Evolutionary conservation across 2,329 filamentous ascomycete genomes (phyloP).

Genomic region (Nothomitra cinnamomea): DNA sequence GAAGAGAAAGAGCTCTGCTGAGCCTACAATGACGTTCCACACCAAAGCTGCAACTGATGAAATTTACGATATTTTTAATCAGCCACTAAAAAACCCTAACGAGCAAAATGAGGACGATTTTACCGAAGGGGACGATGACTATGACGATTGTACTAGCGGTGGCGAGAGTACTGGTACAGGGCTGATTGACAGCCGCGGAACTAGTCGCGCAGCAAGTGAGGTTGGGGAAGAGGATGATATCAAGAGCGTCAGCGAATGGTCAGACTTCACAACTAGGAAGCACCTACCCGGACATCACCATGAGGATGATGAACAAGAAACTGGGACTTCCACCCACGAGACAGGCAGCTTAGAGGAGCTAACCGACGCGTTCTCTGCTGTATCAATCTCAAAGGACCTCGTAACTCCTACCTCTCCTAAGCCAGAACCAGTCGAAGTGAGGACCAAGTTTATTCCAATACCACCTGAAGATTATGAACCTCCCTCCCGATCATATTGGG

Average conservation of each 20-base stretch:
- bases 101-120: slow-evolving; percentile 29
- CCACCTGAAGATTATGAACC: slow-evolving; percentile 77
- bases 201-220: slow-evolving; percentile 39
- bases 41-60: slow-evolving; percentile 92
- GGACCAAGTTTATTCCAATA: slow-evolving; percentile 55
- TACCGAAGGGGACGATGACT: slow-evolving; percentile 49
- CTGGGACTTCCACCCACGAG: slow-evolving; percentile 15
- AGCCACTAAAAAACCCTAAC: slow-evolving; percentile 44
- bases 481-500: slow-evolving; percentile 62
- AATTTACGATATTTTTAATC: slow-evolving; percentile 94
- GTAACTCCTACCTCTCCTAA: slow-evolving; percentile 31
- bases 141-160: slow-evolving; percentile 62
- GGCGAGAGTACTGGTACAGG: slow-evolving; percentile 73
- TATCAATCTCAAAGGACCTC: slow-evolving; percentile 24
- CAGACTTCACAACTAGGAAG: slow-evolving; percentile 63
- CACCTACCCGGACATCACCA: slow-evolving; percentile 39
- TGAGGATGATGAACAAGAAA: slow-evolving; percentile 21
- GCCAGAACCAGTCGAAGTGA: slow-evolving; percentile 26
- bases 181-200: slow-evolving; percentile 30
- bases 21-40: slow-evolving; percentile 97
- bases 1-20: slow-evolving; percentile 55
- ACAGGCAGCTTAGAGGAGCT: slow-evolving; percentile 8
- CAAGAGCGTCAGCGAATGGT: slow-evolving; percentile 67
- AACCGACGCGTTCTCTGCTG: slow-evolving; percentile 14
- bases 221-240: slow-evolving; percentile 29